Conservation (phyloP, 1,284 basidiomycete genomes). For the Microbotryomycetes sp. region DNA sequence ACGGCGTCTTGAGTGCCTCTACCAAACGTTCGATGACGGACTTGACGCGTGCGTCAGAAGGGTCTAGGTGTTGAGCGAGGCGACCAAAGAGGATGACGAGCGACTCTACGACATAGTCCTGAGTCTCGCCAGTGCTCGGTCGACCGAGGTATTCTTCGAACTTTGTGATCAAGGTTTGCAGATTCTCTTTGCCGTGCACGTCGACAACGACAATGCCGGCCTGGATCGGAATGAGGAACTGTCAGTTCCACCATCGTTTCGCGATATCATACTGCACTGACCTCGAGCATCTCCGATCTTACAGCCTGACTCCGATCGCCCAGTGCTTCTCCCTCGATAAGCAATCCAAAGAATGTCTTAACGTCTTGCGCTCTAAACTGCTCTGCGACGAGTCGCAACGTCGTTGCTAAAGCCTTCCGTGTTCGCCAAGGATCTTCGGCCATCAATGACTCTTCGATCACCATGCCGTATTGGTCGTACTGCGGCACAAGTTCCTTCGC, state of each 20-base stretch:
- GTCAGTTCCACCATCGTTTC: background rate
- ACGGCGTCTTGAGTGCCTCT: conserved; percentile 85
- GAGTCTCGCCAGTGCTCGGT: conserved; percentile 58
- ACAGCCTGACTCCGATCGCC: conserved; percentile 81
- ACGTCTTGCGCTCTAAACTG: conserved; percentile 60
- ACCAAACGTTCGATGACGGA: conserved; percentile 83
- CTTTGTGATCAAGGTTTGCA: conserved; percentile 69
- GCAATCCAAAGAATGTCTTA: conserved; percentile 75
- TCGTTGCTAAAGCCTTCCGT: conserved; percentile 65
- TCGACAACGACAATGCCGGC: conserved; percentile 81
- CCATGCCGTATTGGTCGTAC: conserved; percentile 62
- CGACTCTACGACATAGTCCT: conserved; percentile 87
- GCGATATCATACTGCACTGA: background rate
- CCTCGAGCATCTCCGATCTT: conserved; percentile 71
- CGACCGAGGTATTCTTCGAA: conserved; percentile 74
- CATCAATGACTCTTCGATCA: conserved; percentile 82
- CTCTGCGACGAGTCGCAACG: conserved; percentile 65
- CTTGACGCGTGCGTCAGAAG: conserved; percentile 67
- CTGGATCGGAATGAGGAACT: conserved; percentile 8
- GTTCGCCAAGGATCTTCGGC: conserved; percentile 86
- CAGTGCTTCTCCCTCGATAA: conserved; percentile 75
- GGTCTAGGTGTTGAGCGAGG: conserved; percentile 77
- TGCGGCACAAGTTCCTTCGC: conserved; percentile 81
- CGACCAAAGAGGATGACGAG: conserved; percentile 92
- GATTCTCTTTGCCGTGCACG: conserved; percentile 63